phyloP scores from a whole-genome alignment of 192 early-diverging fungal species.

The Entomortierella chlamydospora region DNA sequence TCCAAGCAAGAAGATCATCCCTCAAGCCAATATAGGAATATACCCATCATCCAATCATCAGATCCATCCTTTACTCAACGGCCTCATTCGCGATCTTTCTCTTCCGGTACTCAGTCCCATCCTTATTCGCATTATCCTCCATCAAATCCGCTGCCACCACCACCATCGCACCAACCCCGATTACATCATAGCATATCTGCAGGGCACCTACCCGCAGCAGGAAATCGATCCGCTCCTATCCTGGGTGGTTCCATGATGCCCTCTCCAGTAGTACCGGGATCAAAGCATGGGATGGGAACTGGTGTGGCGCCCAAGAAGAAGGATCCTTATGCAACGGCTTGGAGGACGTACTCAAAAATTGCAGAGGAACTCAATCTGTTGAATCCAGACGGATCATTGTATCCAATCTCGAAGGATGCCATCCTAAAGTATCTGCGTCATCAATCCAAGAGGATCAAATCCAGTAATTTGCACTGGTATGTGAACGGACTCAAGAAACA shows the following conservation, averaged over 20 bases:
- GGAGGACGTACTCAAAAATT: slow-evolving; percentile 52
- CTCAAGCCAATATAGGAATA: neutral
- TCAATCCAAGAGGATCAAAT: slow-evolving; percentile 50
- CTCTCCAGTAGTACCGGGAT: neutral
- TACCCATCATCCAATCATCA: slow-evolving; percentile 18
- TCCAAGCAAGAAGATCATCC: slow-evolving; percentile 4
- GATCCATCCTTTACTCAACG: slow-evolving; percentile 37
- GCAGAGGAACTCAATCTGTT: slow-evolving; percentile 44
- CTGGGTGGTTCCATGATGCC: neutral
- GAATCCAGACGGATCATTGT: slow-evolving; percentile 46
- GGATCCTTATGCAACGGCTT: slow-evolving; percentile 51
- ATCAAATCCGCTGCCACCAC: neutral
- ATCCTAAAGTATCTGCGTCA: slow-evolving; percentile 50
- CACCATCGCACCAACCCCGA: slow-evolving; percentile 11
- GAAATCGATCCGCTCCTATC: slow-evolving; percentile 16
- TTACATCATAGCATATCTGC: slow-evolving; percentile 43
- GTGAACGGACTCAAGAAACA: slow-evolving; percentile 55
- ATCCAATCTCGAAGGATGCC: slow-evolving; percentile 50
- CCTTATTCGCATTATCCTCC: slow-evolving; percentile 29
- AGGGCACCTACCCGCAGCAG: slow-evolving; percentile 22
- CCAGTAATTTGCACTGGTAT: slow-evolving; percentile 53
- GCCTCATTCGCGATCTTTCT: slow-evolving; percentile 40
- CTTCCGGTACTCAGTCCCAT: slow-evolving; percentile 6
- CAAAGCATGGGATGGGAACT: neutral
- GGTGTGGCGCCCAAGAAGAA: slow-evolving; percentile 24